Conservation (phyloP, 805 yeast genomes). For the Metschnikowia kunwiensis region DNA sequence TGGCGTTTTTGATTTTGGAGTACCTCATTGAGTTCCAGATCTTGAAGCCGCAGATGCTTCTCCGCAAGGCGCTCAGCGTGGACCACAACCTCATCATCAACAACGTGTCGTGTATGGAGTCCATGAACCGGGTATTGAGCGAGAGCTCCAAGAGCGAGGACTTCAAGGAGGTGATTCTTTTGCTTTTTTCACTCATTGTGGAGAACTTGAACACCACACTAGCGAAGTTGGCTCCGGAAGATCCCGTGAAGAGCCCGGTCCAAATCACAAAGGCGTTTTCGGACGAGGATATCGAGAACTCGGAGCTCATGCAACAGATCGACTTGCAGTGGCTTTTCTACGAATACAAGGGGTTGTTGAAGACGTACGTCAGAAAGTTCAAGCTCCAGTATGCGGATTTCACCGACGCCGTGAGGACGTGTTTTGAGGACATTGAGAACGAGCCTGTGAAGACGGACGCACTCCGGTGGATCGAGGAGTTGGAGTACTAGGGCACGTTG, state of each 20-base stretch:
- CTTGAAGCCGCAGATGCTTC: slow-evolving; percentile 28
- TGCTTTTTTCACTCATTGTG: slow-evolving; percentile 27
- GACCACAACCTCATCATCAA: slow-evolving; percentile 34
- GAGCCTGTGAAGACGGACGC: slow-evolving; percentile 17
- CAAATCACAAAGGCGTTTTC: slow-evolving; percentile 26
- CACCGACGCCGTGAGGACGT: slow-evolving; percentile 14
- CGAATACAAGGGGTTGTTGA: slow-evolving; percentile 42
- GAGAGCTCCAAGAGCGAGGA: slow-evolving; percentile 19
- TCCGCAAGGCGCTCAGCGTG: slow-evolving; percentile 26
- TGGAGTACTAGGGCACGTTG: slow-evolving; percentile 16
- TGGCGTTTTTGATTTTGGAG: slow-evolving; percentile 41
- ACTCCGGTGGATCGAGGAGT: slow-evolving; percentile 18
- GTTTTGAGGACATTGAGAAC: slow-evolving; percentile 14
- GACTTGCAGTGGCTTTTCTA: slow-evolving; percentile 42
- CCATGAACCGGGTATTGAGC: slow-evolving; percentile 34
- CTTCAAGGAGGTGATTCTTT: slow-evolving; percentile 20
- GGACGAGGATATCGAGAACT: slow-evolving; percentile 25
- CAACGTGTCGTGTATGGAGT: slow-evolving; percentile 44
- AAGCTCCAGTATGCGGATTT: slow-evolving; percentile 12
- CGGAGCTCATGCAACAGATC: slow-evolving; percentile 23
- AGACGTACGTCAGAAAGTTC: slow-evolving; percentile 35
- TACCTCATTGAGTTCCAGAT: slow-evolving; percentile 39
- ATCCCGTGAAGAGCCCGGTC: slow-evolving; percentile 22
- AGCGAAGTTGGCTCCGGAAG: slow-evolving; percentile 17
- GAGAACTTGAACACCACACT: slow-evolving; percentile 29